A percentile compares a stretch with the other conserved stretches of the same genome.
These are phyloP conservation scores for Rhododendron griersonianum DNA, from an alignment of 148 eudicot species.

Conservation along the genomic window DNA sequence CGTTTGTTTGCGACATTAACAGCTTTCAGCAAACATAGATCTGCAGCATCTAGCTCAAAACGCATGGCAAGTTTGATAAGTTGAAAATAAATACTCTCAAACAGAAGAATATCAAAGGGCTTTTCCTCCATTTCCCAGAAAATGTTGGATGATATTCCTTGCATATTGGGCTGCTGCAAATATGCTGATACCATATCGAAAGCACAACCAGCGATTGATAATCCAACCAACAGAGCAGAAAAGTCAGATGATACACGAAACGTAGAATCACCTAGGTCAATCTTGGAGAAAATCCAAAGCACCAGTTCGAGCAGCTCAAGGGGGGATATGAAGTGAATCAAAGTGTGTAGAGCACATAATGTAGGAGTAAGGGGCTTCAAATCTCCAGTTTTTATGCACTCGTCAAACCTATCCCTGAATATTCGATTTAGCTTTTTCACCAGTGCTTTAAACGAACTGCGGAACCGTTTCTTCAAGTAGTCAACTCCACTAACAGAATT, in stretches of 20 bases:
- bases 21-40: conserved; percentile 71
- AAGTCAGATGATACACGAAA: conserved; percentile 20
- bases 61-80: conserved; percentile 39
- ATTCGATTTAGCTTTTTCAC: conserved; percentile 33
- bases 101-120: conserved; percentile 36
- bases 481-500: conserved; percentile 19
- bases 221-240: conserved; percentile 51
- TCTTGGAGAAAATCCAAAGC: conserved; percentile 53
- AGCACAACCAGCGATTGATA: conserved; percentile 56
- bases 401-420: conserved; percentile 49
- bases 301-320: conserved; percentile 68
- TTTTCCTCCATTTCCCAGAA: conserved; percentile 31
- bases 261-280: conserved; percentile 26
- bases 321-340: conserved; percentile 64
- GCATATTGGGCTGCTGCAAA: conserved; percentile 26
- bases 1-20: conserved; percentile 36
- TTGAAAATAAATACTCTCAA: conserved; percentile 54
- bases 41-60: conserved; percentile 49
- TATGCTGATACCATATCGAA: conserved; percentile 46
- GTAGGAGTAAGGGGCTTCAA: conserved; percentile 44
- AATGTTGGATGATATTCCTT: conserved; percentile 10
- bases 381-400: conserved; percentile 34
- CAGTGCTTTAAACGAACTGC: conserved; percentile 33
- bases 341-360: conserved; percentile 46
- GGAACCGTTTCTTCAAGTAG: conserved; percentile 25